Base-by-base conservation (phyloP, 2,329 filamentous ascomycete species). In the Cladosporium colombiae region DNA sequence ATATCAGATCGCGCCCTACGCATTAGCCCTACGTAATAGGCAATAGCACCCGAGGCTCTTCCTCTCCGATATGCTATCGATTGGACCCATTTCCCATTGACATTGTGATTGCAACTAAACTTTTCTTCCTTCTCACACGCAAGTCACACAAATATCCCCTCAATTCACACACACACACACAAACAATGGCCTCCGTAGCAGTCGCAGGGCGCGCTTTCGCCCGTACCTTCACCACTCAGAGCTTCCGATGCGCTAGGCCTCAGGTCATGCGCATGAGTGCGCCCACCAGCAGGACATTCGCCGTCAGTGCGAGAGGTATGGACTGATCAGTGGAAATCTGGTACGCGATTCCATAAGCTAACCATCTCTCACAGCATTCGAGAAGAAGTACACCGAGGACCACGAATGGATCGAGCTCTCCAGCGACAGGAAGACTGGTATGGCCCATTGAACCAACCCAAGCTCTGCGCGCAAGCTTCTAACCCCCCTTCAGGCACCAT, bases 371-470 rank as follows among this genome's bases (percentile, higher is more conserved):
- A 44, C 69, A 91, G 89, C 81, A 74, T 82, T 84, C 64, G 82
- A 86, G 73, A 94, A 95, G 82, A 91, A 89, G 79, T 99, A 96
- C 85, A 97, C 95, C 70, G 90, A 93, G 79, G 94, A 97, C 77
- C 95, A 99, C 84, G 95, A 99, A 84, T 99, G 95, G 95, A 89
- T 99, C 78, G 93, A 97, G 80, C 83, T 97, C 67, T 89, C 89
- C 65, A 88, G 87, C 61, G 91, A 96, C 81, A 88, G 90, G 78
- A 94, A 91, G 80, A 90, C 89, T 59, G 93, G 91, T 83, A 87
- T 44, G 71, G 13, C 33, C 31, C n/a, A 21, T 23, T 57, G 61
- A 68, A 23, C 25, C 6, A 40, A 40, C 67, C 33, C 50, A 63
- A 59, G 18, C 31, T 33, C n/a, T n/a, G 6, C 66, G 56, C 65